Evolutionary conservation across 805 yeast species (phyloP).

Genomic region (Phaffomyces opuntiae): DNA sequence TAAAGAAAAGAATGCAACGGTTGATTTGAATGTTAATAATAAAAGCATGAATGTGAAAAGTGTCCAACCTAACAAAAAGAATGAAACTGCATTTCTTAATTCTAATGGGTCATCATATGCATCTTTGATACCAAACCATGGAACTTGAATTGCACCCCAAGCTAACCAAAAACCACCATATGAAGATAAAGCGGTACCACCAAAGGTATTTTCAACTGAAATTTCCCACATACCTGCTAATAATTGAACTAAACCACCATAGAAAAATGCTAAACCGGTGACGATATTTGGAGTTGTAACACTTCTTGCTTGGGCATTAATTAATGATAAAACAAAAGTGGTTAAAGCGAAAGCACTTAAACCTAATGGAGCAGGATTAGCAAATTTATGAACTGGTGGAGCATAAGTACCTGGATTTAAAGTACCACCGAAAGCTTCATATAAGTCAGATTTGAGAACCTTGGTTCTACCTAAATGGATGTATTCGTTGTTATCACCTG

Average conservation of each 20-base stretch:
- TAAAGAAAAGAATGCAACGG: slow-evolving; percentile 53
- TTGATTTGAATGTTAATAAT: slow-evolving; percentile 53
- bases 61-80: slow-evolving; percentile 56
- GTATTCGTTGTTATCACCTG: slow-evolving; percentile 51
- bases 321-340: slow-evolving; percentile 51
- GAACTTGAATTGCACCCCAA: slow-evolving; percentile 51
- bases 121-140: slow-evolving; percentile 50
- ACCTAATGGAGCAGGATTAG: slow-evolving; percentile 63
- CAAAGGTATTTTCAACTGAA: slow-evolving; percentile 58
- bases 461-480: slow-evolving; percentile 67
- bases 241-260: slow-evolving; percentile 56
- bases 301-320: slow-evolving; percentile 49
- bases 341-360: slow-evolving; percentile 55
- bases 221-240: slow-evolving; percentile 64
- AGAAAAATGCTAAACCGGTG: slow-evolving; percentile 51
- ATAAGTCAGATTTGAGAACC: slow-evolving; percentile 54
- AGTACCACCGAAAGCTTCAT: slow-evolving; percentile 76
- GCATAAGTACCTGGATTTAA: slow-evolving; percentile 61
- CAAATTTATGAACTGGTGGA: slow-evolving; percentile 53
- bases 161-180: slow-evolving; percentile 70
- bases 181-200: slow-evolving; percentile 54
- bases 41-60: slow-evolving; percentile 50
- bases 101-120: slow-evolving; percentile 40
- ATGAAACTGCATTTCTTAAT: slow-evolving; percentile 46
- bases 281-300: slow-evolving; percentile 45